Conservation (phyloP, 2,329 filamentous ascomycete genomes). For the Chalaropsis thielavioides region DNA sequence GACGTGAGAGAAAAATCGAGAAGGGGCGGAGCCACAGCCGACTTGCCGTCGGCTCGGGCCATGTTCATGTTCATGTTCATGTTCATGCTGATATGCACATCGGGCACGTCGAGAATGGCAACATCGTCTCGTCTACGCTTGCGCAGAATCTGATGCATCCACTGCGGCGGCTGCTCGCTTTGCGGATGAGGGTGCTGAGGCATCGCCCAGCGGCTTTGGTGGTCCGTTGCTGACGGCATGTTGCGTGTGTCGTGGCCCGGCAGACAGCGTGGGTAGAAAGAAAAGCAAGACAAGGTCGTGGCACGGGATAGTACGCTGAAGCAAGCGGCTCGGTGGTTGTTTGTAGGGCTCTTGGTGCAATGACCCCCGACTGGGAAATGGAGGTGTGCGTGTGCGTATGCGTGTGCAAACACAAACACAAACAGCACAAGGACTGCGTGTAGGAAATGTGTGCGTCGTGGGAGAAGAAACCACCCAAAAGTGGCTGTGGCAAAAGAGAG, state of each 20-base stretch:
- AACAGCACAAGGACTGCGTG: too few relatives aligned
- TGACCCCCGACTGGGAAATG: too few relatives aligned
- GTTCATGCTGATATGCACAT: background rate
- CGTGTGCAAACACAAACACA: too few relatives aligned
- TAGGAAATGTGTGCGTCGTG: background rate
- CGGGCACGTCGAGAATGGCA: constrained; percentile 1
- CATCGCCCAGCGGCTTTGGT: background rate
- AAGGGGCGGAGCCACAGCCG: background rate
- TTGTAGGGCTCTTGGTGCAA: too few relatives aligned
- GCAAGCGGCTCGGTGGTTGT: too few relatives aligned
- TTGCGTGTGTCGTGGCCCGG: too few relatives aligned
- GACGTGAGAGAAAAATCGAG: background rate
- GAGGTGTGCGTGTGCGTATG: too few relatives aligned
- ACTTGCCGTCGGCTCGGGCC: background rate
- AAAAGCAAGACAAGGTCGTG: background rate
- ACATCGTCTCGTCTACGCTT: constrained; percentile 15
- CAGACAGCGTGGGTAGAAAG: background rate
- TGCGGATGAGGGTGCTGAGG: background rate
- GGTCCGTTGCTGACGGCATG: constrained; percentile 6
- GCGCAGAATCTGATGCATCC: background rate
- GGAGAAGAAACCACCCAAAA: background rate
- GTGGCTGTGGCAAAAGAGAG: background rate
- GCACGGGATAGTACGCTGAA: too few relatives aligned
- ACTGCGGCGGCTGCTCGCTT: background rate
- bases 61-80: background rate